These are phyloP conservation scores for Acacia acuminata DNA, from an alignment of 306 rosid genomes.

Conservation along the genomic window DNA sequence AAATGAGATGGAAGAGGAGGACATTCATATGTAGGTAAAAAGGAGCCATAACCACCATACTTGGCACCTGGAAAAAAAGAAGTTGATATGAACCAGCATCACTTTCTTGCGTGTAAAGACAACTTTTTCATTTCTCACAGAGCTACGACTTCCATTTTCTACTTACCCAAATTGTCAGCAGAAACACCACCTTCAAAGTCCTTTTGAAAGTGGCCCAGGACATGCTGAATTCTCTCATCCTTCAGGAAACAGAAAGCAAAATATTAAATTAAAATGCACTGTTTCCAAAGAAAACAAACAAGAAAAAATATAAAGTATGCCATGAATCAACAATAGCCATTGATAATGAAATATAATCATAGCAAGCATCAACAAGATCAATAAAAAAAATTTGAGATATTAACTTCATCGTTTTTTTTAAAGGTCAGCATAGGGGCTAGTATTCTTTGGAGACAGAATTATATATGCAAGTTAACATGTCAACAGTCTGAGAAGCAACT, in stretches of 20 bases:
- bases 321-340: conserved; percentile 11
- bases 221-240: conserved; percentile 65
- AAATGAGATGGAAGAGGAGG: conserved; percentile 40
- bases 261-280: conserved; percentile 20
- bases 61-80: conserved; percentile 61
- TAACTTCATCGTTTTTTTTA: neutral
- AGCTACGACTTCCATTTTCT: conserved; percentile 32
- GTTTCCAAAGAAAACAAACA: conserved; percentile 21
- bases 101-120: conserved; percentile 36
- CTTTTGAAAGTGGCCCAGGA: conserved; percentile 77
- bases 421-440: neutral
- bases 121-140: conserved; percentile 35
- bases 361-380: conserved; percentile 17
- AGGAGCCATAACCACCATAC: conserved; percentile 79
- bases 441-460: conserved; percentile 4
- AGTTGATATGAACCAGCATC: conserved; percentile 37
- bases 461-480: neutral
- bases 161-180: conserved; percentile 76
- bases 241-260: conserved; percentile 30
- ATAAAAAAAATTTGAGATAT: conserved; percentile 14
- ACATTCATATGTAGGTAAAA: conserved; percentile 63
- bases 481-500: conserved; percentile 26
- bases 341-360: conserved; percentile 1
- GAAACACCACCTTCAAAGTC: conserved; percentile 72
- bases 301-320: conserved; percentile 7